Base-by-base conservation (phyloP, 2,329 filamentous ascomycete genomes). In the Aspergillus sp. region DNA sequence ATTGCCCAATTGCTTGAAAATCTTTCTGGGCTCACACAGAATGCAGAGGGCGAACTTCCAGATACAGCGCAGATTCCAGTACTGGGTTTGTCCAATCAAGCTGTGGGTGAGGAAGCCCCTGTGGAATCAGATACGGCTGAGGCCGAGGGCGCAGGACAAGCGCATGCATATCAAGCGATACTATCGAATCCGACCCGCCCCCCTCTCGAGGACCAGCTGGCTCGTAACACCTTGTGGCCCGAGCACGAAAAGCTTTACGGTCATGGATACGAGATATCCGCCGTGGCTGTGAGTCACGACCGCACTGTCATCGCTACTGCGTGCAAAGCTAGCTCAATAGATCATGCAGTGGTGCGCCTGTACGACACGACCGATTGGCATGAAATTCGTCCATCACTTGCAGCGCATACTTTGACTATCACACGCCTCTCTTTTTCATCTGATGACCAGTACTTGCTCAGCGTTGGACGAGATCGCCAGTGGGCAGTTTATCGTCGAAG, bases 211-310 rank as follows among this genome's bases (percentile, higher is more conserved):
- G 95, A 98, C 73, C 88, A 91, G 54, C 85, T 99, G 2, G 89
- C 92, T 22, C 87, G 93, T 8, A 88, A 96, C 73, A 96, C 95
- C 0, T 85, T 99, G 33, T 99, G 93, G 92, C 95, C 95, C 3
- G 95, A 99, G 72, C 86, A 86, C 6, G 95, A 99, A 74, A 99
- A 99, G 78, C 83, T 99, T 1, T 99, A 99, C 75, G 95, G 95
- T 2, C 95, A 99, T 75, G 95, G 95, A 30, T 97, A 97, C 76
- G 95, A 99, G 75, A 93, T 99, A 50, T 96, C 91, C 2, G 89
- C 91, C 39, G 85, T 96, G 15, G 90, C 93, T 11, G 84, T 88
- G 7, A 91, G 86, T 68, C 84, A 90, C 68, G 87, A 92, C 66
- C 89, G 89, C 12, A 79, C 75, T 3, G 75, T 97, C 20, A 83